phyloP scores from a whole-genome alignment of 1,284 basidiomycete genomes.

The Pseudozyma hubeiensis region DNA sequence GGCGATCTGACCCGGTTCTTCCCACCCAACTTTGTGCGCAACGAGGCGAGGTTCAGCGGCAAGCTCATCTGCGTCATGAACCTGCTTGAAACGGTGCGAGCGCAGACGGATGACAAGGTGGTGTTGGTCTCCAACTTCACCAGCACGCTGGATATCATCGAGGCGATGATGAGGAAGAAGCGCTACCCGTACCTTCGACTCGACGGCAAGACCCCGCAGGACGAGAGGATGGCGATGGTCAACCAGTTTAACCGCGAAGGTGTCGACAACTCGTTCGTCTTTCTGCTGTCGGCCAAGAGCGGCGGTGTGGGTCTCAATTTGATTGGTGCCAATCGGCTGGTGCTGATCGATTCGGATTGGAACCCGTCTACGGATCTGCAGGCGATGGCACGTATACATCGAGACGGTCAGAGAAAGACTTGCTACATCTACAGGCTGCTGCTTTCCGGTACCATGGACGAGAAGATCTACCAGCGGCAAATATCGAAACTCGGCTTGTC shows the following conservation, averaged over 20 bases:
- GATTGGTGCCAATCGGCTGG: conserved; percentile 94
- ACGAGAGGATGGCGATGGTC: conserved; percentile 54
- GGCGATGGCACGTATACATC: conserved; percentile 89
- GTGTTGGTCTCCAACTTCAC: conserved; percentile 69
- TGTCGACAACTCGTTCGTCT: conserved; percentile 74
- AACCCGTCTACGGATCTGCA: conserved; percentile 88
- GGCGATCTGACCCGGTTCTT: conserved; percentile 42
- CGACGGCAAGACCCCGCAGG: conserved; percentile 75
- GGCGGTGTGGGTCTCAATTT: conserved; percentile 98
- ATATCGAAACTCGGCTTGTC: conserved; percentile 91
- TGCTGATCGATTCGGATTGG: conserved; percentile 90
- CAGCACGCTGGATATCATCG: conserved; percentile 89
- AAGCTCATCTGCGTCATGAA: conserved; percentile 80
- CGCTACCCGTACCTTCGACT: conserved; percentile 84
- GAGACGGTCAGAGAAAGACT: conserved; percentile 89
- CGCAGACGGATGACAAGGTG: conserved; percentile 79
- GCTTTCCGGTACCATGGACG: conserved; percentile 68
- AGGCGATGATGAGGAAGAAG: conserved; percentile 82
- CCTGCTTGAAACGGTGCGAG: conserved; percentile 76
- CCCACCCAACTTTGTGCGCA: conserved; percentile 44
- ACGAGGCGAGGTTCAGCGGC: conserved; percentile 53
- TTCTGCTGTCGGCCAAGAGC: conserved; percentile 94
- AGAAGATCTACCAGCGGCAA: conserved; percentile 77
- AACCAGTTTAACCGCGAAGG: conserved; percentile 58
- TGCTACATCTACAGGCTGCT: conserved; percentile 91